These are phyloP conservation scores for Zygosaccharomyces pseudobailii DNA, from an alignment of 1,139 yeast species.

Conservation along the genomic window DNA sequence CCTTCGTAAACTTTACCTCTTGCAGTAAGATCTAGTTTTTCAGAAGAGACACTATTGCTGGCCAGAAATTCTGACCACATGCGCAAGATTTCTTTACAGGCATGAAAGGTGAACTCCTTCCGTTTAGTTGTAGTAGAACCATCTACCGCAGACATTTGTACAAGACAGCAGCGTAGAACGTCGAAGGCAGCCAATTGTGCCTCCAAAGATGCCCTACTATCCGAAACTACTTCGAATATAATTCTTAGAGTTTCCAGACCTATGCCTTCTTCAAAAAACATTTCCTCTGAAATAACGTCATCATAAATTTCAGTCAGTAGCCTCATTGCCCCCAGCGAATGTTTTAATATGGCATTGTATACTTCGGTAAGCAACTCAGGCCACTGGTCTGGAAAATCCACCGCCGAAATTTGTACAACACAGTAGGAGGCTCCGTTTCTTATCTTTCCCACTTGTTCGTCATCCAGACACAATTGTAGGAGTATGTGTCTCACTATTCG, in stretches of 20 bases:
- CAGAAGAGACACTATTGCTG: background rate
- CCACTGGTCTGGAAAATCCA: conserved; percentile 96
- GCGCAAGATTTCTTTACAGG: conserved; percentile 17
- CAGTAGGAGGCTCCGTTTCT: conserved; percentile 68
- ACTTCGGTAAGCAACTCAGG: conserved; percentile 58
- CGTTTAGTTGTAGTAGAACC: conserved; percentile 32
- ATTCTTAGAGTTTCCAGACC: conserved; percentile 50
- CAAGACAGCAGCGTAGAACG: conserved; percentile 49
- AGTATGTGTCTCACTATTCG: conserved; percentile 45
- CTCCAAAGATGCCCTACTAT: conserved; percentile 33
- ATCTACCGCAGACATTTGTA: conserved; percentile 51
- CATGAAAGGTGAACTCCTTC: conserved; percentile 16
- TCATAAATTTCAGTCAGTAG: conserved; percentile 77
- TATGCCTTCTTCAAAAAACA: conserved; percentile 72
- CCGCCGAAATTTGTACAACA: conserved; percentile 78
- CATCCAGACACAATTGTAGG: conserved; percentile 48
- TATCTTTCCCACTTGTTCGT: conserved; percentile 50
- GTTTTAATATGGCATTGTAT: conserved; percentile 40
- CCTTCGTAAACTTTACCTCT: conserved; percentile 30
- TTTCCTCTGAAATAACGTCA: conserved; percentile 80
- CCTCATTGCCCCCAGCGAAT: conserved; percentile 57
- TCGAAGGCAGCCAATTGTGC: conserved; percentile 48
- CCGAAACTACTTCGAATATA: conserved; percentile 41
- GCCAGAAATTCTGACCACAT: conserved; percentile 16
- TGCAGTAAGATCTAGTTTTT: conserved; percentile 13